These are phyloP conservation scores for Novymonas esmeraldas DNA, from an alignment of 208 protist genomes.

Conservation along the genomic window DNA sequence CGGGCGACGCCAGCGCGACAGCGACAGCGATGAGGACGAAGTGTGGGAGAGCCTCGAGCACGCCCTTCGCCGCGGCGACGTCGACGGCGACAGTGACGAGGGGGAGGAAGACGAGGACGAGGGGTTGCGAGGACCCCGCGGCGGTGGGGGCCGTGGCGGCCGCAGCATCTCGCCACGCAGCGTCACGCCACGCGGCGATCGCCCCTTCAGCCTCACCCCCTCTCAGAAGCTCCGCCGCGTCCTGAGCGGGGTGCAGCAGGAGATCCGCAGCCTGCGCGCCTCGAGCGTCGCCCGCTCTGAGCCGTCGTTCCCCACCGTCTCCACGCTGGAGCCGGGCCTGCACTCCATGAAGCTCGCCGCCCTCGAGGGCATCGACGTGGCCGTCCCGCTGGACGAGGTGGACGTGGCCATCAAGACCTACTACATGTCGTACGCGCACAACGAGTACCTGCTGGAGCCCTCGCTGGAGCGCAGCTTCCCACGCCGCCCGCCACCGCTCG, in stretches of 20 bases:
- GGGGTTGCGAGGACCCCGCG: no score
- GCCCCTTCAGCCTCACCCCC: background rate
- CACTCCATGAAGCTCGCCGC: slow-evolving; percentile 46
- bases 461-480: slow-evolving; percentile 36
- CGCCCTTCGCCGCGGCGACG: slow-evolving; percentile 9
- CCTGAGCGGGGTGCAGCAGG: slow-evolving; percentile 30
- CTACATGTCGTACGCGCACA: slow-evolving; percentile 49
- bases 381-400: slow-evolving; percentile 51
- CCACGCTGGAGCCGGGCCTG: slow-evolving; percentile 31
- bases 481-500: slow-evolving; percentile 24
- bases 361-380: slow-evolving; percentile 56
- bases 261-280: slow-evolving; percentile 28
- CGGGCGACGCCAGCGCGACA: background rate
- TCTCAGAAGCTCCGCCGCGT: slow-evolving; percentile 26
- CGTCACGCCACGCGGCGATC: background rate
- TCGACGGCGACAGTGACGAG: background rate
- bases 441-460: slow-evolving; percentile 54
- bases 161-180: slow-evolving; percentile 1
- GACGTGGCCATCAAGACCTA: slow-evolving; percentile 55
- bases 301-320: slow-evolving; percentile 40
- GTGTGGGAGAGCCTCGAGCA: slow-evolving; percentile 14
- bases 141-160: background rate
- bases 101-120: no score
- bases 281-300: slow-evolving; percentile 12
- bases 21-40: slow-evolving; percentile 15